Base-by-base conservation (phyloP, 1,284 basidiomycete genomes). In the Pascua guehoae region DNA sequence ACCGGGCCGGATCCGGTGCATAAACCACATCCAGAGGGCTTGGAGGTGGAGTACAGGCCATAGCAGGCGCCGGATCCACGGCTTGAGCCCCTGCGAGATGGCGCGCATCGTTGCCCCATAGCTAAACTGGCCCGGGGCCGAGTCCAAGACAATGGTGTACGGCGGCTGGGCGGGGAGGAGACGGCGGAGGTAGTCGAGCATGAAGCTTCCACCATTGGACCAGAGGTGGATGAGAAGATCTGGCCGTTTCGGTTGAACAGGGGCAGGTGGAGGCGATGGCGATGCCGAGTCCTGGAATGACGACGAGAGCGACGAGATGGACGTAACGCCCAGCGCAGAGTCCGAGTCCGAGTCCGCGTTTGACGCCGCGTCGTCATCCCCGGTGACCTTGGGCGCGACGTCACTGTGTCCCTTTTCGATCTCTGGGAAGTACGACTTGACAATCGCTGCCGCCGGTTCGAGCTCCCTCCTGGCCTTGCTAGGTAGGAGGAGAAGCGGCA, bases 171-270 rank as follows among this genome's bases (percentile, higher is more conserved):
- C 9, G 48, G 8, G 17, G 14, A 49, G 42, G 12, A 38, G 9
- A 9, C 36, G 17, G 49, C 56, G 54, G 4, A 62, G n/a, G 18
- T 32, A 32, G 10, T 17, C n/a, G 38, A 62, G 49, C 15, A 32
- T 40, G 8, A 49, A 47, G 32, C 17, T 36, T 17, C 60, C 60
- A 39, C 60, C 60, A 41, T 62, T 62, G n/a, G 53, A 56, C 57
- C 57, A 62, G 7, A 54, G 15, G 41, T 62, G 60, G 39, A 62
- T 47, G 12, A 62, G 56, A 11, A 60, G 41, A n/a, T 53, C 51
- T 7, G 48, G 48, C 8, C 3, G 37, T n/a, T 12, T 49, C 12
- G 2, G 17, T 8, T 16, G 36, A 17, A 2, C 16, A 4, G 5
- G 41, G 43, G 14, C 39, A 10, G 12, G 17, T 7, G 24, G n/a